Evolutionary conservation across 2,329 filamentous ascomycete species (phyloP), one percentile per base, ranked within the genome.

Genomic region (Scytalidium lignicola): DNA sequence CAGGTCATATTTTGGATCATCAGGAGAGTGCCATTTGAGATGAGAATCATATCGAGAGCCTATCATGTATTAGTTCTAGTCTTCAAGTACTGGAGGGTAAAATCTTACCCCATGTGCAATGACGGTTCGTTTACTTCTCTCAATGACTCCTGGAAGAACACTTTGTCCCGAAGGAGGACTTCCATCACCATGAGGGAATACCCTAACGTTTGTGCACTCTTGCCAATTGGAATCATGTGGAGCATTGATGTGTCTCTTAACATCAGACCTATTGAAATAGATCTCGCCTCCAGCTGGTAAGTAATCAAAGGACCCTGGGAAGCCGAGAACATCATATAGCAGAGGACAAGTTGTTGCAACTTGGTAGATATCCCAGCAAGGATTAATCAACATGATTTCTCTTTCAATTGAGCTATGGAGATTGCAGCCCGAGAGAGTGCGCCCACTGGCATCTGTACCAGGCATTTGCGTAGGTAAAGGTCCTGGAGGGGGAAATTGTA

Each of bases 321-420:
- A 85, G 15, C 81, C 81, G 2, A 91, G 72, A 0, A 86, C 79
- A 50, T 90, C 83, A 75, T 80, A 88, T 2, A 79, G 70, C 2
- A 83, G 56, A 0, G 88, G 88, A 62, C 88, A 93, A 12, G 82
- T 86, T 3, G 80, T 82, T 2, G 79, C 79, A 13, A 92, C 78
- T 45, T 86, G 79, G 67, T 92, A 93, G 10, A 88, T 71, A 63
- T 90, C 82, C 68, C 86, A 95, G 71, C 89, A 93, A 0, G 88
- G 88, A 68, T 93, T 93, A 28, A 80, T 66, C 1, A 70, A 61
- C 3, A 72, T 53, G 7, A 76, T 75, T 23, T 80, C 83, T 0
- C 72, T 56, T 57, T 70, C 71, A 23, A 88, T 76, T 19, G 76
- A 69, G 50, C 74, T 65, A 58, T 76, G 86, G 18, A 88, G 59